Base-by-base conservation (phyloP, 306 rosid species). In the Dryas octopetala region DNA sequence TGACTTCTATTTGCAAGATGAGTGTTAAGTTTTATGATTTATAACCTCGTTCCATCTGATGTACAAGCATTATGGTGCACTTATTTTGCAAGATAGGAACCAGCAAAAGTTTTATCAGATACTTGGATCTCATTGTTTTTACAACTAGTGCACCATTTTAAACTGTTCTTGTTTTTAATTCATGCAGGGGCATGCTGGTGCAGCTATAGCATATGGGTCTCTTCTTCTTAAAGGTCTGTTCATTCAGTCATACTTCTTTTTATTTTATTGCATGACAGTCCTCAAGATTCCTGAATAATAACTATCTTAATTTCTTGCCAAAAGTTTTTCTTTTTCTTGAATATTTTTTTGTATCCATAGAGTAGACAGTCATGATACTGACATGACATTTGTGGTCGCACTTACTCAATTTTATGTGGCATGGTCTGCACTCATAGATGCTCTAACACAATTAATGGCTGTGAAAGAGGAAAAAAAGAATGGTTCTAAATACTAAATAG, bases 201-300 rank as follows among this genome's bases (percentile, higher is more conserved):
- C 97, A 38, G 96, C 97, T 76, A 81, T 95, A 79, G 97, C 97
- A 32, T 91, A 77, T 80, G 98, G 98, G 59, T 91, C 97, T 81
- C 98, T 91, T 85, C 91, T 95, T 81, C 97, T 91, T 69, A 88
- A 82, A 89, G 98, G 97, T 88, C 70, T 76, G 87, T 70, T 73
- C 66, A 44, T 66, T 32, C 19, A 61, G 65, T 66, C 62, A 54
- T 46, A 46, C 68, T 57, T 73, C 40, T 73, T 60, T 32, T 49
- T 48, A 49, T 74, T 65, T 11, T 52, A 28, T 57, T 17, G 66
- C 69, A 57, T 55, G 40, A 17, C 51, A 16, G 4, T 41, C 6
- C 9, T 43, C 32, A 26, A 5, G 32, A 40, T 44, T 68, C 28
- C 43, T 9, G 61, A 58, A 40, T 26, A 75, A 7, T 68, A 40